phyloP scores from a whole-genome alignment of 306 rosid species.

The Urtica urens region DNA sequence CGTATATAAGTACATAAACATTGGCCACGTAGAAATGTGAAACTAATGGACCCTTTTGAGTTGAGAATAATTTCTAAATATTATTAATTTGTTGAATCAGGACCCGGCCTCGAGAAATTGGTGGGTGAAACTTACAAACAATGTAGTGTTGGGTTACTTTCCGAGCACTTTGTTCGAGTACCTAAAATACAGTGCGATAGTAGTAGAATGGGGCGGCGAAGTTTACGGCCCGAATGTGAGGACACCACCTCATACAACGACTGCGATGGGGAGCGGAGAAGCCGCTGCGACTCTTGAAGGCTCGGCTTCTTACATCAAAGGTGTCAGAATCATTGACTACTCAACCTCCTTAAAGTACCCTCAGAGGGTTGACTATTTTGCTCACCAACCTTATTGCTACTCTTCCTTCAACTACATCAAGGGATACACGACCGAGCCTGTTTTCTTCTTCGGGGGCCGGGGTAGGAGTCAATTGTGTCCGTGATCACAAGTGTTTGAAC shows the following conservation, averaged over 20 bases:
- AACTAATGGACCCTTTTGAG: too few relatives aligned
- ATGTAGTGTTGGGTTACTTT: constrained; percentile 37
- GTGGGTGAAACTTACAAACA: constrained; percentile 33
- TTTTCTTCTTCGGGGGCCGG: constrained; percentile 49
- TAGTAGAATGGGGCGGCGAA: constrained; percentile 68
- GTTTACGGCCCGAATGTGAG: constrained; percentile 33
- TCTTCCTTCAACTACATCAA: constrained; percentile 6
- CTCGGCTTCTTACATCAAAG: constrained; percentile 27
- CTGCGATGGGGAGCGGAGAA: constrained; percentile 59
- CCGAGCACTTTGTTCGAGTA: constrained; percentile 16
- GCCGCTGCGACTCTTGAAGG: constrained; percentile 5
- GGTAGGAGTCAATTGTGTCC: constrained; percentile 26
- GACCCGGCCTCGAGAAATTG: constrained; percentile 31
- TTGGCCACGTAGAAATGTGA: too few relatives aligned
- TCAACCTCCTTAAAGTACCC: constrained; percentile 39
- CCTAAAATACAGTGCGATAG: constrained; percentile 19
- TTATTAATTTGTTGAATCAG: too few relatives aligned
- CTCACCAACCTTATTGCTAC: constrained; percentile 37
- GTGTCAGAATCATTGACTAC: constrained; percentile 32
- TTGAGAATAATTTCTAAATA: too few relatives aligned
- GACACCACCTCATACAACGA: constrained; percentile 40
- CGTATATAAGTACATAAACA: too few relatives aligned
- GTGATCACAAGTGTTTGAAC: background rate
- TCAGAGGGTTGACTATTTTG: background rate
- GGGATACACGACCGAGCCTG: constrained; percentile 20